Base-by-base conservation (phyloP, 2,329 filamentous ascomycete genomes). In the Lecanicillium sp. region DNA sequence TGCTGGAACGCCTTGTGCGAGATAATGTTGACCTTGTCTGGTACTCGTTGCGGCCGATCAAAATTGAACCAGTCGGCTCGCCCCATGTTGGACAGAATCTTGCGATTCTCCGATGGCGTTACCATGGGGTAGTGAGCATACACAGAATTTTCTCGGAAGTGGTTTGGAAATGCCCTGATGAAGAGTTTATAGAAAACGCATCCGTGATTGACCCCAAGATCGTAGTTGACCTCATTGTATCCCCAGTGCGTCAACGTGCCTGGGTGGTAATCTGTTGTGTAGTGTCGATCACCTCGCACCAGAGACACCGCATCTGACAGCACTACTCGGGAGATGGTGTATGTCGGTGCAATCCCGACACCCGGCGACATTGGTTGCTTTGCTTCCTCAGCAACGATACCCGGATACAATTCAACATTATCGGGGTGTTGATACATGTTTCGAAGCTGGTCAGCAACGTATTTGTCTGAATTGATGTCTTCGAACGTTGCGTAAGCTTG, bases 181-280 rank as follows among this genome's bases (percentile, higher is more conserved):
- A 90, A 84, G 29, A 94, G 75, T 70, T 93, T 94, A 72, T 90
- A 90, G 66, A 91, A 87, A 11, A 90, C 80, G 56, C 85, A 89
- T 39, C 89, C 88, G 60, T 93, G 83, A 65, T 93, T 86, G 54
- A 91, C 67, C 50, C 77, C 79, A 19, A 83, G 67, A 56, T 94
- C 86, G 48, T 84, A 87, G 17, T 86, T 75, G 3, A 79, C 84
- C 60, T 89, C 84, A 47, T 81, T 79, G 68, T 79, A 91, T 17
- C 88, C 88, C 87, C 87, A 95, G 66, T 88, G 90, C 1, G 88
- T 94, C 39, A 94, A 67, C 56, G 82, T 80, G 8, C 80, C 77
- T 0, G 87, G 79, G 55, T 83, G 80, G 62, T 86, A 90, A 63
- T 91, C 87, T n/a, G 66, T 73, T 0, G 86, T 90, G 68, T 90